phyloP scores from a whole-genome alignment of 1,139 yeast species.

The Lodderomyces elongisporus region DNA sequence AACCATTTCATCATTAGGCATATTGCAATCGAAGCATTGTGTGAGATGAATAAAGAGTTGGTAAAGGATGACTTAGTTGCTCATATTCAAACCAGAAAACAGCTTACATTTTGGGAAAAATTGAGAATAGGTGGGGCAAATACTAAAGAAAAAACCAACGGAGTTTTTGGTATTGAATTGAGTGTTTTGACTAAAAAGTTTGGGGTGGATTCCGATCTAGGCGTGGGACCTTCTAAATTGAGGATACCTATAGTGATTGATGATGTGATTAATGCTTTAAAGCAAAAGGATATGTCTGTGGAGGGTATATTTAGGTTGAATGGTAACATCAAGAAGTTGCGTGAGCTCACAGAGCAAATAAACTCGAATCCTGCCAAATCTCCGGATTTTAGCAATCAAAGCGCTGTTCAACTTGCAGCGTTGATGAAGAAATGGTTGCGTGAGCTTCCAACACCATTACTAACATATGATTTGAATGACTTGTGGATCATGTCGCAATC shows the following conservation, averaged over 20 bases:
- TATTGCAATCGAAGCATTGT: slow-evolving; percentile 62
- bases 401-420: slow-evolving; percentile 92
- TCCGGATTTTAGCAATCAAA: slow-evolving; percentile 72
- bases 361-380: slow-evolving; percentile 69
- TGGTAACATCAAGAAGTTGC: slow-evolving; percentile 84
- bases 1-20: slow-evolving; percentile 66
- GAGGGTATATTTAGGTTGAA: slow-evolving; percentile 96
- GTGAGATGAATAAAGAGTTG: slow-evolving; percentile 33
- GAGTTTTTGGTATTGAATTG: slow-evolving; percentile 78
- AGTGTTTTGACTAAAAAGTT: slow-evolving; percentile 65
- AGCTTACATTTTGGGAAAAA: slow-evolving; percentile 74
- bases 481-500: slow-evolving; percentile 78
- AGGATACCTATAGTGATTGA: slow-evolving; percentile 84
- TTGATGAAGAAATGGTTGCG: slow-evolving; percentile 85
- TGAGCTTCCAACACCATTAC: slow-evolving; percentile 86
- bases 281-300: slow-evolving; percentile 91
- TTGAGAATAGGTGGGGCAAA: slow-evolving; percentile 34
- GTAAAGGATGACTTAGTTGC: slow-evolving; percentile 49
- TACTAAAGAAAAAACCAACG: slow-evolving; percentile 23
- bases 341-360: slow-evolving; percentile 69
- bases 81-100: slow-evolving; percentile 53
- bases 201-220: slow-evolving; percentile 84
- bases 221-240: slow-evolving; percentile 78
- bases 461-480: slow-evolving; percentile 72
- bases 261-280: slow-evolving; percentile 76